A percentile compares a stretch with the other conserved stretches of the same genome.
Evolutionary conservation across 306 rosid genomes (phyloP).

Genomic region (Cucurbita moschata): DNA sequence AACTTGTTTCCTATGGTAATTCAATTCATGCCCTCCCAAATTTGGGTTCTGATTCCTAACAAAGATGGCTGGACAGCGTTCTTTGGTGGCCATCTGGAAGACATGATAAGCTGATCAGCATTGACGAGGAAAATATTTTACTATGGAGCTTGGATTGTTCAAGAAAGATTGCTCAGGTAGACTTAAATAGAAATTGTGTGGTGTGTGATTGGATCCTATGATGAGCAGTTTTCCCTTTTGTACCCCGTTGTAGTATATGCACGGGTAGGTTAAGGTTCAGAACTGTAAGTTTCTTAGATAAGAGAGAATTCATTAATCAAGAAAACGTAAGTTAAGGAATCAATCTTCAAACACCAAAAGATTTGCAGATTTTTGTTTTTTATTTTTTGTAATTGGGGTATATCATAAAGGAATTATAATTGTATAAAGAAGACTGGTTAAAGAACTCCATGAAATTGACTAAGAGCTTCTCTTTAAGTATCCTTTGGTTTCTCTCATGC

Average conservation of each 20-base stretch:
- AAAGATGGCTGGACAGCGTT: constrained; percentile 32
- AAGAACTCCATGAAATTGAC: neutral
- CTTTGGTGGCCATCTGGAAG: constrained; percentile 96
- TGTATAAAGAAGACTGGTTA: neutral
- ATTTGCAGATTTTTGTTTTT: neutral
- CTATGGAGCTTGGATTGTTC: constrained; percentile 84
- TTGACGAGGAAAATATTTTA: constrained; percentile 61
- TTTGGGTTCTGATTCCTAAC: neutral
- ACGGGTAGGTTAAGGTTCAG: neutral
- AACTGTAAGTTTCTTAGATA: neutral
- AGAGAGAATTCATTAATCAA: neutral
- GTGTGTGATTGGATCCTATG: neutral
- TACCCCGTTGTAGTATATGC: neutral
- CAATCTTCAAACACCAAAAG: neutral
- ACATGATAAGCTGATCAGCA: constrained; percentile 83
- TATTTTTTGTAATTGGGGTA: neutral
- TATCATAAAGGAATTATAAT: neutral
- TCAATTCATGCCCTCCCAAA: neutral
- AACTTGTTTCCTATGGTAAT: neutral
- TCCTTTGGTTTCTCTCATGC: no score
- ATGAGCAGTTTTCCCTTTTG: neutral
- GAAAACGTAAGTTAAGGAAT: neutral
- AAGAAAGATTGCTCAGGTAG: constrained; percentile 78
- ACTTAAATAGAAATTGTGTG: constrained; percentile 1
- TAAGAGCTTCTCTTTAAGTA: no score